Conservation (phyloP, 148 eudicot genomes). For the Rhododendron molle region DNA sequence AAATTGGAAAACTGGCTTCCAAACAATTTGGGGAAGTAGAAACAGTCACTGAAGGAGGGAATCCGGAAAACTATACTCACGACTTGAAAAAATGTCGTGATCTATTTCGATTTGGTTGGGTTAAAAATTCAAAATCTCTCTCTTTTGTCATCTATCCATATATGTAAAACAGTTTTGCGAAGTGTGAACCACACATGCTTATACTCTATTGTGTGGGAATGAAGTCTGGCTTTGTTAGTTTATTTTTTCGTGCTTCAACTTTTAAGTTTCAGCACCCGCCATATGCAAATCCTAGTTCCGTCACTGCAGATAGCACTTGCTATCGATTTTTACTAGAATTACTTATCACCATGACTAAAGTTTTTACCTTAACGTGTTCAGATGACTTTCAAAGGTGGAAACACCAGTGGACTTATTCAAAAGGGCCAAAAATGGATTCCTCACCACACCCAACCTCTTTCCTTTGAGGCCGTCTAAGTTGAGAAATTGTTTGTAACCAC, state of each 20-base stretch:
- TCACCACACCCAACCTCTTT: constrained; percentile 42
- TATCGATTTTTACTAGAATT: not conserved
- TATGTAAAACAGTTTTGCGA: not conserved
- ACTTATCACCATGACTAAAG: not conserved
- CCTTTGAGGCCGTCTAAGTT: constrained; percentile 35
- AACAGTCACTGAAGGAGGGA: too few relatives aligned
- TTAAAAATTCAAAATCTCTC: too few relatives aligned
- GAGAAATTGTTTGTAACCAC: constrained; percentile 48
- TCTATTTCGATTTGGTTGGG: not conserved
- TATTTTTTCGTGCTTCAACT: not conserved
- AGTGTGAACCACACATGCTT: not conserved
- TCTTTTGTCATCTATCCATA: not conserved
- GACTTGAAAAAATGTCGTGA: not conserved
- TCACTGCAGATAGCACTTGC: not conserved
- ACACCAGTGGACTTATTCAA: not conserved
- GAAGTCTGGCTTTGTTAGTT: not conserved
- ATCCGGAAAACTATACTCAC: not conserved
- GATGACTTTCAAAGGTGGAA: constrained; percentile 27
- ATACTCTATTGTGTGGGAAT: not conserved
- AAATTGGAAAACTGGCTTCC: not conserved
- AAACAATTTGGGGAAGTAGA: too few relatives aligned
- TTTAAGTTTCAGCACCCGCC: not conserved
- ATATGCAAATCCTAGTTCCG: not conserved
- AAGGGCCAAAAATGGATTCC: constrained; percentile 28
- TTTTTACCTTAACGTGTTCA: constrained; percentile 31